Base-by-base conservation (phyloP, 306 rosid species). In the Citrullus amarus region DNA sequence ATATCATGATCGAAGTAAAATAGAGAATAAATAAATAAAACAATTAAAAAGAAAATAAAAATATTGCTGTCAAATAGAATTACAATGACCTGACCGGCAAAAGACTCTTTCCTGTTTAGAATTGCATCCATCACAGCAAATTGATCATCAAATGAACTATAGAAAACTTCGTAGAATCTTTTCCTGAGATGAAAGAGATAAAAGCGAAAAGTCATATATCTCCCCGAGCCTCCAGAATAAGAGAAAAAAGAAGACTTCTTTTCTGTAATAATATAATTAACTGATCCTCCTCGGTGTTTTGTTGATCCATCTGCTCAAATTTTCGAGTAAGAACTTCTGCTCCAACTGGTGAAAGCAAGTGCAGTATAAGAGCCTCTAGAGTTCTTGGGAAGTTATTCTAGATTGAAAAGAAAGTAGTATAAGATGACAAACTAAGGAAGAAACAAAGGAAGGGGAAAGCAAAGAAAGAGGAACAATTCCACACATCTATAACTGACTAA, bases 271-370 rank as follows among this genome's bases (percentile, higher is more conserved):
- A 53, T 75, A 79, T 79, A 76, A 82, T 67, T 78, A 86, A 93
- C 99, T 96, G 84, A 53, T 93, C 99, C 81, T 87, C 88, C 83
- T 81, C 89, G 9, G 85, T 80, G 78, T 69, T 89, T 68, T 53
- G 88, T 83, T 80, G 87, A 85, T 96, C 98, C 87, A 93, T 91
- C 88, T 89, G 92, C 54, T 96, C 99, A 85, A 96, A 96, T 88
- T 93, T 91, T 53, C 86, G 80, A 43, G 96, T 91, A 82, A 93
- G 97, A 71, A 93, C 93, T 86, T 96, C 99, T 22, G 93, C 89
- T 72, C 93, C 97, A 75, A 91, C 83, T 0, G 98, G 99, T 72
- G 98, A 88, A 83, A 93, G 96, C 73, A 86, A 90, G 85, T 91
- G 98, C 84, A 91, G 83, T 61, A 93, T 86, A 78, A 96, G 85